These are phyloP conservation scores for Fusarium torreyae DNA, from an alignment of 2,329 filamentous ascomycete species.

Conservation along the genomic window DNA sequence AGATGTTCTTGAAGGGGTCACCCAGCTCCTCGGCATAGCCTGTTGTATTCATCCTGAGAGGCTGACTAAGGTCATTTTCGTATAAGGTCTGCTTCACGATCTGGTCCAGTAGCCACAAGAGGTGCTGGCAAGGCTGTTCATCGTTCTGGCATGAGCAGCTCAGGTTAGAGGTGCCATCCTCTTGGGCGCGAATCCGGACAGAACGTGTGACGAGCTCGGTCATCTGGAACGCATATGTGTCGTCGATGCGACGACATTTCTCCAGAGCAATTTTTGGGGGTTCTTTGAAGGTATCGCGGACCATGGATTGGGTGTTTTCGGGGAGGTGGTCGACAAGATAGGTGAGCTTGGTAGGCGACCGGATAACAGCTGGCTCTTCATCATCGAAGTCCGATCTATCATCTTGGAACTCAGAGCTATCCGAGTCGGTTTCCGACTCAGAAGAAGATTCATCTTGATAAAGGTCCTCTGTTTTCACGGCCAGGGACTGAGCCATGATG, in stretches of 20 bases:
- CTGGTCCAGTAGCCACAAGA: constrained; percentile 70
- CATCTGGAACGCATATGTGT: constrained; percentile 70
- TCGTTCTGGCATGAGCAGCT: constrained; percentile 63
- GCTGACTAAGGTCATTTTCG: constrained; percentile 54
- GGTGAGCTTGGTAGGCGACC: constrained; percentile 58
- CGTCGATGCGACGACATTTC: constrained; percentile 63
- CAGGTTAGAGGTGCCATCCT: constrained; percentile 58
- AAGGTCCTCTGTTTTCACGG: constrained; percentile 14
- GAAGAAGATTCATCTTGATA: constrained; percentile 48
- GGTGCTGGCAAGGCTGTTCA: constrained; percentile 63
- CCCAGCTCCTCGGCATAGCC: constrained; percentile 64
- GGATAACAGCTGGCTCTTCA: constrained; percentile 50
- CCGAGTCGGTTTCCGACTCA: constrained; percentile 48
- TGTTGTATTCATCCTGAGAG: constrained; percentile 59
- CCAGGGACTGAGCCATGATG: constrained; percentile 26
- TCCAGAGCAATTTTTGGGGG: constrained; percentile 66
- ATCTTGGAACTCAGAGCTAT: constrained; percentile 36
- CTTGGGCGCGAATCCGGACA: constrained; percentile 63
- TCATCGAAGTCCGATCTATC: constrained; percentile 55
- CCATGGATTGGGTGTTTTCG: constrained; percentile 54
- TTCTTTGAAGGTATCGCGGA: constrained; percentile 63
- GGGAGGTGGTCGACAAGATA: constrained; percentile 61
- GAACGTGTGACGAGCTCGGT: constrained; percentile 68
- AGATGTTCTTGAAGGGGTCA: constrained; percentile 64
- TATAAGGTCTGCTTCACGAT: constrained; percentile 65